Conservation (phyloP, 2,329 filamentous ascomycete genomes). For the Colletotrichum coccodes region DNA sequence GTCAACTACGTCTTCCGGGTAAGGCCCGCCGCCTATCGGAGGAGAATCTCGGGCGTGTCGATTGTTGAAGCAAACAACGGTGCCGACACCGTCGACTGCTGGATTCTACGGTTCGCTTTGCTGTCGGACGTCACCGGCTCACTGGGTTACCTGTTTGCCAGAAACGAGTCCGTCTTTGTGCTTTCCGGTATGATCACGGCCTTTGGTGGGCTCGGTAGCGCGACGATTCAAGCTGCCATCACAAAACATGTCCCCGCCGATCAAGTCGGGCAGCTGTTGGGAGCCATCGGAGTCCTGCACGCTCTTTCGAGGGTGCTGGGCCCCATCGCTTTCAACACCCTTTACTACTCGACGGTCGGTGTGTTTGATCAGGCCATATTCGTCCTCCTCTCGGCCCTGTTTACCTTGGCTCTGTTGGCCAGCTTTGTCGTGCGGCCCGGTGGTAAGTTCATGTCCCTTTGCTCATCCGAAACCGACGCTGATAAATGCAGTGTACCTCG, state of each 20-base stretch:
- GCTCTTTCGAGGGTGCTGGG: conserved; percentile 82
- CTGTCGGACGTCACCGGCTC: conserved; percentile 81
- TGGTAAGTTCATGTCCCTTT: conserved; percentile 64
- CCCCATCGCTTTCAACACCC: conserved; percentile 84
- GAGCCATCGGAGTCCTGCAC: conserved; percentile 87
- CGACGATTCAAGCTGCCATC: conserved; percentile 83
- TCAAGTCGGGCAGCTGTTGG: conserved; percentile 85
- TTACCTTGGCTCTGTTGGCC: conserved; percentile 71
- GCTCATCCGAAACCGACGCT: neutral
- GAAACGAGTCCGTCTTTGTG: conserved; percentile 72
- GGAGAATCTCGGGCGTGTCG: conserved; percentile 48
- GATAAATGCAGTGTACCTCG: conserved; percentile 27
- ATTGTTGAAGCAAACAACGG: conserved; percentile 68
- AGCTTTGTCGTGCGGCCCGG: conserved; percentile 79
- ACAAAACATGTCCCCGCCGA: conserved; percentile 92
- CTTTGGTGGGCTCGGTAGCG: conserved; percentile 85
- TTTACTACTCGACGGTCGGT: conserved; percentile 85
- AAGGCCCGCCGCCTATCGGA: conserved; percentile 56
- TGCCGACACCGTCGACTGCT: conserved; percentile 81
- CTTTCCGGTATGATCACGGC: conserved; percentile 78
- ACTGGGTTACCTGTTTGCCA: conserved; percentile 76
- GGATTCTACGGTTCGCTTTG: conserved; percentile 79
- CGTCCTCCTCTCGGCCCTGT: conserved; percentile 75
- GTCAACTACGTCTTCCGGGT: conserved; percentile 80
- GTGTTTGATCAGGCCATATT: conserved; percentile 86